Percentiles rank a stretch among this genome's conserved stretches.
These are phyloP conservation scores for Cicer chorassanicum DNA, from an alignment of 306 rosid species.

Conservation along the genomic window DNA sequence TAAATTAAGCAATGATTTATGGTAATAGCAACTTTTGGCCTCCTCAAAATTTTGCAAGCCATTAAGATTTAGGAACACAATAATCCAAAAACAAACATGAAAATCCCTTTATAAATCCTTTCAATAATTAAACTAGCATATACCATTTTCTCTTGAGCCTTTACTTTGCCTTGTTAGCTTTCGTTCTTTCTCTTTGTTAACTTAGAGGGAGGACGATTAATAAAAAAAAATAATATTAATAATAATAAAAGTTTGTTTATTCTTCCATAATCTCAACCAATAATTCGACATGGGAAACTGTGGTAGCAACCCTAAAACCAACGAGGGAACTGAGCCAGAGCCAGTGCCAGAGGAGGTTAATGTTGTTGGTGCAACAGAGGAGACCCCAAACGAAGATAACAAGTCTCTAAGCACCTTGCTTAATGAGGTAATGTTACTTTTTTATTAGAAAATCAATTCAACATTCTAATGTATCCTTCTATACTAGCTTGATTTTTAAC, in stretches of 20 bases:
- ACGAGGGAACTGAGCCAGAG: conserved; percentile 37
- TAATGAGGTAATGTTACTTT: conserved; percentile 31
- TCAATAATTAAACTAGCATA: background rate
- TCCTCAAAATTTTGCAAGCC: conserved; percentile 49
- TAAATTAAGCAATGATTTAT: conserved; percentile 34
- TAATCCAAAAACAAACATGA: conserved; percentile 16
- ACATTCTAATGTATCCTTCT: background rate
- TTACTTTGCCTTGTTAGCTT: background rate
- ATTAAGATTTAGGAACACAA: conserved; percentile 9
- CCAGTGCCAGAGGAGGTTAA: conserved; percentile 9
- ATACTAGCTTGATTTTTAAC: background rate
- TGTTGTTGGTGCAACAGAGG: conserved; percentile 27
- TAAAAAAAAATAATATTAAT: no score
- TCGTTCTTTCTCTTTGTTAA: conserved; percentile 36
- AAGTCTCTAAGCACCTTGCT: conserved; percentile 43
- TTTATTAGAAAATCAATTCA: background rate
- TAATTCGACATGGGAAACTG: conserved; percentile 50
- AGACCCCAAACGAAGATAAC: conserved; percentile 17
- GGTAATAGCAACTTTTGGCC: conserved; percentile 41
- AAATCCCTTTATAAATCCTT: conserved; percentile 43
- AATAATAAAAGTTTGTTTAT: no score
- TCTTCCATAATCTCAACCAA: background rate
- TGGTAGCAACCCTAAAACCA: conserved; percentile 54
- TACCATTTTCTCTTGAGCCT: background rate
- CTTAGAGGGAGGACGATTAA: conserved; percentile 34